Evolutionary conservation across 805 yeast species (phyloP).

Genomic region (Kodamaea hsintzibuensis): DNA sequence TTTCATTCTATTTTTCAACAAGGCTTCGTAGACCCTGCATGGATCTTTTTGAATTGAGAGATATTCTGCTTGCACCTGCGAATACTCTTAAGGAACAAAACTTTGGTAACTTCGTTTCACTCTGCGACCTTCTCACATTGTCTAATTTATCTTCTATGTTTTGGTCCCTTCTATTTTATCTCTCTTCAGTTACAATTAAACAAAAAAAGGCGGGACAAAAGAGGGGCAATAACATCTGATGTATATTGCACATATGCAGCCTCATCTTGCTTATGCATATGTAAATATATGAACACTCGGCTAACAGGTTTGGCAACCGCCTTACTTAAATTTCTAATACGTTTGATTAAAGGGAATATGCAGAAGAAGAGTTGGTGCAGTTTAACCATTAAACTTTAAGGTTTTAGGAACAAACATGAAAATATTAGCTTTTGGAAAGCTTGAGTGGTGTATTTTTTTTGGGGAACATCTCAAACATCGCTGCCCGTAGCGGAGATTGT

Average conservation of each 20-base stretch:
- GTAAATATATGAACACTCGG: not conserved
- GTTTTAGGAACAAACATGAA: not conserved
- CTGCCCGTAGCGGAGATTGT: constrained; percentile 1
- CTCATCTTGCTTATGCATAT: not conserved
- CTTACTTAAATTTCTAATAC: not conserved
- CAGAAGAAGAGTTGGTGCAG: not conserved
- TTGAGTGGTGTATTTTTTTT: not conserved
- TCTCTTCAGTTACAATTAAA: not conserved
- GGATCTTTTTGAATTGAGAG: not conserved
- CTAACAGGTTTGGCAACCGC: not conserved
- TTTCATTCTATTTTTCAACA: not conserved
- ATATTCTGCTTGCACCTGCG: not conserved
- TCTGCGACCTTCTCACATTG: not conserved
- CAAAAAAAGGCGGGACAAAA: not conserved
- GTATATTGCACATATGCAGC: not conserved
- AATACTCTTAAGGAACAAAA: not conserved
- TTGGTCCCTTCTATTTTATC: not conserved
- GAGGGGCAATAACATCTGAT: not conserved
- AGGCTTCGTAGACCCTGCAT: not conserved
- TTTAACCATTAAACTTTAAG: not conserved
- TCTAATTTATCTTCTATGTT: not conserved
- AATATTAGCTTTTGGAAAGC: not conserved
- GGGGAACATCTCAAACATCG: not conserved
- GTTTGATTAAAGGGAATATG: not conserved
- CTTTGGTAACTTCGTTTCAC: not conserved